Base-by-base conservation (phyloP, 1,284 basidiomycete species). In the Retiboletus flavoniger region DNA sequence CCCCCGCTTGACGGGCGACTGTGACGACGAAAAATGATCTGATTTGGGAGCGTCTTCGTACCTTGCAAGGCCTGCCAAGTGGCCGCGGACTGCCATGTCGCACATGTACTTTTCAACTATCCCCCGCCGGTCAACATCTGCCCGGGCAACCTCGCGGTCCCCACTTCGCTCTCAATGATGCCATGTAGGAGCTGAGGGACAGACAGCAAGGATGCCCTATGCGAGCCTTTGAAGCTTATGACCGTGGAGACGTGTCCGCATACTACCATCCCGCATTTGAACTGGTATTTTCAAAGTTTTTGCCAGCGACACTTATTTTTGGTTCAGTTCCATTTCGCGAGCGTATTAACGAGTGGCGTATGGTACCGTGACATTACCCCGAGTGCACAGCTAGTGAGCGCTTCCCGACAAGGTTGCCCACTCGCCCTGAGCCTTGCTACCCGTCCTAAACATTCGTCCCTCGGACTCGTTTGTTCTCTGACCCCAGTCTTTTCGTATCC, bases 31-130 rank as follows among this genome's bases (percentile, higher is more conserved):
- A 50, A 48, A 43, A 34, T 50, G 57, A 56, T 56, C 61, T 57
- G 67, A 60, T 72, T 66, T 69, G 58, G 70, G 70, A 51, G 56
- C 50, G 58, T 57, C 53, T 56, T 54, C 53, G 61, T 56, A 64
- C 53, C 61, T 67, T 42, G 54, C 55, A 38, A 44, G 45, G 35
- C 41, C 46, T 55, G 54, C 42, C 41, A 45, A n/a, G 24, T 16
- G 41, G 26, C 28, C 24, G 46, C 64, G 55, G 57, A 59, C 50
- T 32, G 47, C 24, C n/a, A 24, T 59, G 64, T 56, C 54, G 51
- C 60, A 47, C 48, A 38, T 31, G 38, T 39, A 35, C 17, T 17
- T 24, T 46, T 62, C 39, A 19, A 28, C 38, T 16, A 28, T 42
- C 31, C 47, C 17, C 35, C 19, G 45, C 24, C 29, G 28, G 36